Evolutionary conservation across 2,329 filamentous ascomycete species (phyloP).

Genomic region (Teratosphaeria gauchensis): DNA sequence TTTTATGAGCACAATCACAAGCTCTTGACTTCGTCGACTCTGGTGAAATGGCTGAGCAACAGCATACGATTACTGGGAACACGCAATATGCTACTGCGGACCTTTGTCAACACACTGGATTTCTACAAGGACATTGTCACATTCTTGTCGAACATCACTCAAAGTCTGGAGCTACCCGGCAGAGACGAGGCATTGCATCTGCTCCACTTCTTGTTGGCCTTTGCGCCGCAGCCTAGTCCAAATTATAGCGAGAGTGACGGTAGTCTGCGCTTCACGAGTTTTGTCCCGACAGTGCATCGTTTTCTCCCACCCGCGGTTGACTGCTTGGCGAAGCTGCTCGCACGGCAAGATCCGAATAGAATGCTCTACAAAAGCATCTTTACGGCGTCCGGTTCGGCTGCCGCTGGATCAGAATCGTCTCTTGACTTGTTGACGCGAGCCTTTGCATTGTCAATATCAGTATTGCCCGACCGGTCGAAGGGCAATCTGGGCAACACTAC

Average conservation of each 20-base stretch:
- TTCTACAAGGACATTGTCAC: constrained; percentile 95
- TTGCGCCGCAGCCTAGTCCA: constrained; percentile 71
- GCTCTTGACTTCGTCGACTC: constrained; percentile 62
- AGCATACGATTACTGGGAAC: constrained; percentile 83
- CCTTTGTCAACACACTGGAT: constrained; percentile 76
- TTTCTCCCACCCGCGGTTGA: constrained; percentile 89
- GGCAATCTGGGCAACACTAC: constrained; percentile 35
- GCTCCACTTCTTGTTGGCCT: constrained; percentile 80
- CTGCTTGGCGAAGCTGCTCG: constrained; percentile 80
- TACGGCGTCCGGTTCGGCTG: constrained; percentile 45
- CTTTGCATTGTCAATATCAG: constrained; percentile 77
- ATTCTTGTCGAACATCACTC: constrained; percentile 73
- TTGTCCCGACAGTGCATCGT: constrained; percentile 70
- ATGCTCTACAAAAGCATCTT: constrained; percentile 78
- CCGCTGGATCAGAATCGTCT: constrained; percentile 36
- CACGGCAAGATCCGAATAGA: constrained; percentile 86
- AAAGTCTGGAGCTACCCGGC: constrained; percentile 69
- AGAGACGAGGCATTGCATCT: constrained; percentile 81
- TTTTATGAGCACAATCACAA: constrained; percentile 71
- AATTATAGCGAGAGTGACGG: constrained; percentile 30
- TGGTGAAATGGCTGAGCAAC: constrained; percentile 75
- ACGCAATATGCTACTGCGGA: constrained; percentile 74
- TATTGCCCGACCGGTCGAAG: constrained; percentile 64
- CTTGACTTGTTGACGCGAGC: constrained; percentile 77
- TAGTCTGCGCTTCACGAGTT: constrained; percentile 65